Evolutionary conservation across 2,329 filamentous ascomycete species (phyloP), one percentile per base, ranked within the genome.

Genomic region (Kalaharituber pfeilii): DNA sequence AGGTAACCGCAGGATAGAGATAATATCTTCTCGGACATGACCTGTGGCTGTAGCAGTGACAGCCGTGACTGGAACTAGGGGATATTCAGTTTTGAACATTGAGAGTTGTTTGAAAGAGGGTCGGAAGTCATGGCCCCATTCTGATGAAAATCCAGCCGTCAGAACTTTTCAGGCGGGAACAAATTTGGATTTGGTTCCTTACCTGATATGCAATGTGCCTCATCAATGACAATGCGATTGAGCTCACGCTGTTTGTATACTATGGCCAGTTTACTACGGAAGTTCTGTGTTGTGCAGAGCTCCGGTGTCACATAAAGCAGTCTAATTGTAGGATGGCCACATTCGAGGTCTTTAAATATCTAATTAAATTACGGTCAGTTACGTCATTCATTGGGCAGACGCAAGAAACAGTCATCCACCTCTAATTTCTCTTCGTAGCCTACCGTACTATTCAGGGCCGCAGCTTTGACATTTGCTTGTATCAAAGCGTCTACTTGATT

Each of bases 61-160:
- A 59, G 87, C 94, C 68, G 91, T 94, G 58, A 96, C 83, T 3
- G 89, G 88, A 0, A 95, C 85, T 54, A 84, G 76, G 0, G 87
- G 85, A 60, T 91, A 87, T 5, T 80, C 80, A 50, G 79, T 75
- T 62, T 84, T 82, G 71, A 96, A 91, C 80, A 86, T 95, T 1
- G 78, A 81, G 5, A 96, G 75, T 20, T 82, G 78, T 65, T 91
- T 87, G 69, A 94, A 96, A 55, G 87, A 84, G 30, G 82, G 84
- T n/a, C 89, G 82, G 66, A 96, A 96, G 67, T 96, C 89, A 67
- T 96, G 88, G 1, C 89, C 89, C 89, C 89, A 95, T 79, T 95
- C 88, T 59, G 42, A 28, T 45, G 13, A n/a, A n/a, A n/a, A n/a
- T n/a, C n/a, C n/a, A n/a, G n/a, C n/a, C n/a, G n/a, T n/a, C n/a